These are phyloP conservation scores for Heliamphora exappendiculata DNA, from an alignment of 148 eudicot species.

Conservation along the genomic window DNA sequence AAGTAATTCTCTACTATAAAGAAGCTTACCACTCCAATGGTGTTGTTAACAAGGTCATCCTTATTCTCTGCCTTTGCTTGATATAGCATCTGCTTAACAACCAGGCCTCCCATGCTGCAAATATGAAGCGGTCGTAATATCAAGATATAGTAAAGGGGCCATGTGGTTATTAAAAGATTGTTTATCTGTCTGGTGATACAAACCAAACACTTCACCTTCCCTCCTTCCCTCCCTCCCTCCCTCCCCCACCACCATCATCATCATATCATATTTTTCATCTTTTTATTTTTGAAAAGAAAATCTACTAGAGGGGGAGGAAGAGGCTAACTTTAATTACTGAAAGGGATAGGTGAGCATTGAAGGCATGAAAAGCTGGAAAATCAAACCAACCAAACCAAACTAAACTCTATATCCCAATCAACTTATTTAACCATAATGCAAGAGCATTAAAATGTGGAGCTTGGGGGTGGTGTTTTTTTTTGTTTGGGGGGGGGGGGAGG, in stretches of 20 bases:
- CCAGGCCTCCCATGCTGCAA: constrained; percentile 98
- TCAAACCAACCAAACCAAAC: background rate
- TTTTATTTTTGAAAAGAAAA: background rate
- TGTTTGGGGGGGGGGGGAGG: too few species aligned
- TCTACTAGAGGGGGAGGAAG: background rate
- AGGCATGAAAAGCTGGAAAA: background rate
- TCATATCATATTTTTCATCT: background rate
- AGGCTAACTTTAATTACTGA: background rate
- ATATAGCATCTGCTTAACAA: constrained; percentile 89
- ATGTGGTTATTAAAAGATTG: background rate
- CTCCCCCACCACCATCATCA: background rate
- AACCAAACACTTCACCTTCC: background rate
- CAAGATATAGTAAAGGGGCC: background rate
- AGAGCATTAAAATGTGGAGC: background rate
- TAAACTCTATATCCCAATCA: background rate
- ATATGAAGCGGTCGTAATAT: constrained; percentile 4
- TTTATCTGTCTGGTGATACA: constrained; percentile 1
- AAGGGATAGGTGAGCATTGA: background rate
- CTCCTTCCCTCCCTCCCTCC: too few species aligned
- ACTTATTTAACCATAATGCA: background rate
- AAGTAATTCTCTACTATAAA: background rate
- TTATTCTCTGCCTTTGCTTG: constrained; percentile 73
- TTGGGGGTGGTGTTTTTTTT: too few species aligned
- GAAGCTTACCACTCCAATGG: constrained; percentile 71
- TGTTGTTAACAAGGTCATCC: constrained; percentile 64